Conservation (phyloP, 345 rosid species). For the Brassica juncea region DNA sequence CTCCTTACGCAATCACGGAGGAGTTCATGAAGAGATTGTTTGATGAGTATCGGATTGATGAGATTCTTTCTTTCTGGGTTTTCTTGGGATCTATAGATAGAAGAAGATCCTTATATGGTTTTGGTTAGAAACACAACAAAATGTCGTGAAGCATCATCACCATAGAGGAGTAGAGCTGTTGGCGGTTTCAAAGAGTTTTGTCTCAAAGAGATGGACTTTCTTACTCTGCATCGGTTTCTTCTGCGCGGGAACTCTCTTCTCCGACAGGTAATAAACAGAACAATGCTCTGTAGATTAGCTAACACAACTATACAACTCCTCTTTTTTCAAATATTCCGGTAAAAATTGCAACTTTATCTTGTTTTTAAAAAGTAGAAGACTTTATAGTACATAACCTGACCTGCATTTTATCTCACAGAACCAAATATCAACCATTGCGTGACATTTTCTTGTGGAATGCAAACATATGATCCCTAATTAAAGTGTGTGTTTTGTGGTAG, state of each 20-base stretch:
- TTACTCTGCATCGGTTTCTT: constrained; percentile 89
- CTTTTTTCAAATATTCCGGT: neutral
- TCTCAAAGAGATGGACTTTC: constrained; percentile 80
- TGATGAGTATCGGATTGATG: constrained; percentile 77
- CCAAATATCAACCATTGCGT: too few species aligned
- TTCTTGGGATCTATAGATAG: too few species aligned
- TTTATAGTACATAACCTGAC: too few species aligned
- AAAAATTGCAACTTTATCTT: neutral
- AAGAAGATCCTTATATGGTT: too few species aligned
- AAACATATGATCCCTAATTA: too few species aligned
- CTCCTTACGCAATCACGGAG: constrained; percentile 90
- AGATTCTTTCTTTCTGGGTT: too few species aligned
- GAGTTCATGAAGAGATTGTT: constrained; percentile 80
- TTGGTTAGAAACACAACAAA: neutral
- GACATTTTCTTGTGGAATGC: too few species aligned
- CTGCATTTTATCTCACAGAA: too few species aligned
- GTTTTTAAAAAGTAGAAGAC: neutral
- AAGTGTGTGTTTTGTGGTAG: constrained; percentile 33
- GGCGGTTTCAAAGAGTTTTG: constrained; percentile 44
- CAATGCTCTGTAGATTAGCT: neutral
- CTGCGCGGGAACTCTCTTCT: constrained; percentile 90
- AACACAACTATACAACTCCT: neutral
- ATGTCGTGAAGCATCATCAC: constrained; percentile 42
- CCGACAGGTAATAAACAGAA: constrained; percentile 61
- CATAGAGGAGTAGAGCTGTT: constrained; percentile 43